Conservation (phyloP, 352 stramenopile species). For the Plasmopara halstedii region DNA sequence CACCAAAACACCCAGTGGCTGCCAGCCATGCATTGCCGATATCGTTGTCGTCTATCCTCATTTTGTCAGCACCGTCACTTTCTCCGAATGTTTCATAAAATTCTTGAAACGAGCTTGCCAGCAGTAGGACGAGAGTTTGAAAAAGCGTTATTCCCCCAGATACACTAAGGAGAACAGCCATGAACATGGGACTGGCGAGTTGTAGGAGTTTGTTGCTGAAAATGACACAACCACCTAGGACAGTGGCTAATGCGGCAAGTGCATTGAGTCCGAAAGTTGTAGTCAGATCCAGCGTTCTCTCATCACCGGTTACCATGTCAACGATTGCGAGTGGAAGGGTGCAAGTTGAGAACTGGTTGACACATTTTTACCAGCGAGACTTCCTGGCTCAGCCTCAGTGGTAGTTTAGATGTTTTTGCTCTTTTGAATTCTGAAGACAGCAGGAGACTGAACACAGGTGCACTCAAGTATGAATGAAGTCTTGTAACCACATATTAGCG, state of each 20-base stretch:
- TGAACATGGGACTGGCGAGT: conserved; percentile 44
- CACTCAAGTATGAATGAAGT: conserved; percentile 8
- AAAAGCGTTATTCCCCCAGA: conserved; percentile 72
- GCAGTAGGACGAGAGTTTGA: conserved; percentile 70
- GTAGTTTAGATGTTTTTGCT: conserved; percentile 17
- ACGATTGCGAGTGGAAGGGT: conserved; percentile 4
- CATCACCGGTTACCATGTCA: conserved; percentile 26
- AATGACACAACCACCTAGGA: conserved; percentile 58
- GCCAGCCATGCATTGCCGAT: conserved; percentile 58
- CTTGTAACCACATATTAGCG: background rate
- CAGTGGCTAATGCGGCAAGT: conserved; percentile 43
- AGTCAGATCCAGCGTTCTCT: conserved; percentile 19
- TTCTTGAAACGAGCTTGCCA: conserved; percentile 32
- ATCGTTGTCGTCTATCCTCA: conserved; percentile 10
- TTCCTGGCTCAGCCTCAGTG: background rate
- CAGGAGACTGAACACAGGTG: conserved; percentile 16
- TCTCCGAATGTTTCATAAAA: conserved; percentile 28
- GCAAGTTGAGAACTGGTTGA: conserved; percentile 17
- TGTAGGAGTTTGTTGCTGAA: conserved; percentile 65
- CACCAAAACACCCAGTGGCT: conserved; percentile 81
- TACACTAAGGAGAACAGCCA: conserved; percentile 57
- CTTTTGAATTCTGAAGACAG: conserved; percentile 9
- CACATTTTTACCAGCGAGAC: background rate
- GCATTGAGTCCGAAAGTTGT: conserved; percentile 49
- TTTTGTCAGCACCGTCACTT: conserved; percentile 8